Base-by-base conservation (phyloP, 2,329 filamentous ascomycete species). In the Cladosporium sp. region DNA sequence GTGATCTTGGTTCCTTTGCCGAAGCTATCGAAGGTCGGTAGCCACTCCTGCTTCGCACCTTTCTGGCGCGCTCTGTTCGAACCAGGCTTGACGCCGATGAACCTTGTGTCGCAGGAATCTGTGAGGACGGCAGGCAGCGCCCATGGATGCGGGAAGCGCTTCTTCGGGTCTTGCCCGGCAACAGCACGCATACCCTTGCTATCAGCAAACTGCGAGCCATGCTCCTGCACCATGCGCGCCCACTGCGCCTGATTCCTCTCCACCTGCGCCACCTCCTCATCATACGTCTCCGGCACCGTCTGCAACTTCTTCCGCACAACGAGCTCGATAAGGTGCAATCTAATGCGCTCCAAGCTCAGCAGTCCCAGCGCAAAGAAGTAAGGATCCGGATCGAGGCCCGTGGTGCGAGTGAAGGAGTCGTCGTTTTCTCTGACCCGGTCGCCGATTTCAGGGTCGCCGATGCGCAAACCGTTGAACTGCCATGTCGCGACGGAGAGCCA, bases 391-490 rank as follows among this genome's bases (percentile, higher is more conserved):
- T 65, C 57, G 32, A 65, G 58, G n/a, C 51, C 32, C 5, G 64
- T 65, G 32, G 26, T 60, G 32, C 38, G 38, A 15, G 32, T 15
- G 18, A 65, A 60, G 2, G 28, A 26, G 1, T 60, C 64, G 21
- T 41, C 30, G 11, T 55, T 24, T 24, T 64, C 61, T 30, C 24
- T 26, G 24, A 65, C 52, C 10, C 26, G 49, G 34, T 65, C 64
- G 32, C 55, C 64, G 14, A 34, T 12, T 3, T 30, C 55, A 4
- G 24, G 15, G 7, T 12, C 28, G 44, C 64, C 55, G 18, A 65
- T 65, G 8, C 64, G 55, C n/a, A 65, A 7, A 5, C 64, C 64
- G 28, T 65, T 65, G 11, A 65, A 44, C 7, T 54, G 55, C 64
- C 64, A 65, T 10, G 64, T 65, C 3, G 47, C 32, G 10, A 65